These are phyloP conservation scores for Apiospora sp. DNA, from an alignment of 2,329 filamentous ascomycete genomes.

Conservation along the genomic window DNA sequence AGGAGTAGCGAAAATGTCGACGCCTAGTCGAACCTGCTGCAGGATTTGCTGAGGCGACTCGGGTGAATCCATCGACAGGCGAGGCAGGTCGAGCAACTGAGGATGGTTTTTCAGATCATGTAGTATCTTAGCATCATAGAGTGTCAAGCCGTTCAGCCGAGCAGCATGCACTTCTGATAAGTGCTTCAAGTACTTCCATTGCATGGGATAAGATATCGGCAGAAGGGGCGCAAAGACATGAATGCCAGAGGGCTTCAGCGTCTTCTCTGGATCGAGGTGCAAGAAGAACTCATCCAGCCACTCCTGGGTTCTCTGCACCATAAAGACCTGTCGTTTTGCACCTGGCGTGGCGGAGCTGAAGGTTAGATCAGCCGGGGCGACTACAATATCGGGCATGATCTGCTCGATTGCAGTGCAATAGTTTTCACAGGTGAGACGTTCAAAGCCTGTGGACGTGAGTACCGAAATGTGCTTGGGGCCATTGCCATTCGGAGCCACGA, in stretches of 20 bases:
- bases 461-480: constrained; percentile 76
- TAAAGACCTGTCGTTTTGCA: constrained; percentile 79
- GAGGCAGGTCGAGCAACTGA: constrained; percentile 68
- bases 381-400: constrained; percentile 81
- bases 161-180: constrained; percentile 69
- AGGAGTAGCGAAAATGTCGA: constrained; percentile 81
- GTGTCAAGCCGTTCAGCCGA: constrained; percentile 71
- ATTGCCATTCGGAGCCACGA: constrained; percentile 75
- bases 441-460: constrained; percentile 87
- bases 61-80: constrained; percentile 76
- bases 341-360: constrained; percentile 59
- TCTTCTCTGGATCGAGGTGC: constrained; percentile 45
- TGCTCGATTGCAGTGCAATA: constrained; percentile 71
- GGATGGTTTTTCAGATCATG: constrained; percentile 67
- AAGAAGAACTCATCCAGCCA: constrained; percentile 78
- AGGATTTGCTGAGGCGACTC: constrained; percentile 73
- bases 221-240: constrained; percentile 73
- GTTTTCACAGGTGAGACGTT: constrained; percentile 70
- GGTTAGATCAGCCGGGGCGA: constrained; percentile 79
- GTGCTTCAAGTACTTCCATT: constrained; percentile 81
- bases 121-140: constrained; percentile 79
- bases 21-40: constrained; percentile 75
- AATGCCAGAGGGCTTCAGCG: constrained; percentile 41
- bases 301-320: constrained; percentile 84
- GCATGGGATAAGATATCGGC: constrained; percentile 76